These are phyloP conservation scores for Yamadazyma ubonensis DNA, from an alignment of 805 yeast species.

Conservation along the genomic window DNA sequence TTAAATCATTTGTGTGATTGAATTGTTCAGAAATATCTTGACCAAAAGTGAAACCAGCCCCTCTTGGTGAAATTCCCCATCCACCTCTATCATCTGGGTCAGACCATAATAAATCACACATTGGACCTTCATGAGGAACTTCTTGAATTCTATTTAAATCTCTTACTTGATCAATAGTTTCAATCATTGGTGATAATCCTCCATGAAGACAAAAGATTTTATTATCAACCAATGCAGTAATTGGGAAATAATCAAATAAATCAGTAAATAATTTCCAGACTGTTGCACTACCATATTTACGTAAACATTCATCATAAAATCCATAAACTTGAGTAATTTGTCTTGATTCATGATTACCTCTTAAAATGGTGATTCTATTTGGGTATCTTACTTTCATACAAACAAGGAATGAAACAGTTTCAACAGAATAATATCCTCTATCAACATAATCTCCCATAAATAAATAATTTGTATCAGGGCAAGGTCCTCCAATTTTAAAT, in stretches of 20 bases:
- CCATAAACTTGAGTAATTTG: conserved; percentile 97
- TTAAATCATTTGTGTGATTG: conserved; percentile 83
- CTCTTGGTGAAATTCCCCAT: conserved; percentile 97
- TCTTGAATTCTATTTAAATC: conserved; percentile 90
- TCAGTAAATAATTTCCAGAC: conserved; percentile 94
- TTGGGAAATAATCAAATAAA: conserved; percentile 88
- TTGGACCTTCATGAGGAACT: conserved; percentile 97
- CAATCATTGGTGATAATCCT: conserved; percentile 92
- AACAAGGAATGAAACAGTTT: conserved; percentile 83
- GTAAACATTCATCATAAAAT: conserved; percentile 90
- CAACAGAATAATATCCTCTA: conserved; percentile 87
- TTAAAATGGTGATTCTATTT: conserved; percentile 81
- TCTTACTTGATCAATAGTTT: conserved; percentile 88
- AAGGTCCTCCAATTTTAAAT: conserved; percentile 79
- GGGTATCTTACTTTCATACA: conserved; percentile 94
- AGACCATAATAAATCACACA: conserved; percentile 96
- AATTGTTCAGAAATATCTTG: conserved; percentile 92
- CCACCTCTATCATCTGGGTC: conserved; percentile 98
- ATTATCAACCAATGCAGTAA: conserved; percentile 89
- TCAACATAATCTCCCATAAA: conserved; percentile 77
- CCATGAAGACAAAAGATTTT: conserved; percentile 92
- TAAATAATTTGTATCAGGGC: conserved; percentile 48
- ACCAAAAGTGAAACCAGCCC: conserved; percentile 98
- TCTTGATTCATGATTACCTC: conserved; percentile 95
- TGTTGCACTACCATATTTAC: conserved; percentile 88